These are phyloP conservation scores for Talaromyces sp. DNA, from an alignment of 2,329 filamentous ascomycete species.

Conservation along the genomic window DNA sequence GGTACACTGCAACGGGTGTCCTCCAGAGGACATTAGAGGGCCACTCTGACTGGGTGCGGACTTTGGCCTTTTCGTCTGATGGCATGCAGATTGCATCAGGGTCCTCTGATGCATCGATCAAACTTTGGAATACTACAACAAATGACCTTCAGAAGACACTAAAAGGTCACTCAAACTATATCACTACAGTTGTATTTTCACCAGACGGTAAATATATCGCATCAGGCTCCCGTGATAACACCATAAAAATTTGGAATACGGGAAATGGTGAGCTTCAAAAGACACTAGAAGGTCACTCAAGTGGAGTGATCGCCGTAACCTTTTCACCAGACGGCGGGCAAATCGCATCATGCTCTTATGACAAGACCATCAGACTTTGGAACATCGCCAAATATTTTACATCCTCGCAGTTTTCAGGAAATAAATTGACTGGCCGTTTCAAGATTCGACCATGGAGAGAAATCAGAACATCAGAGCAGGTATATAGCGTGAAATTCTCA, in stretches of 20 bases:
- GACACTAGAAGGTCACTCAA: neutral
- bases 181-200: neutral
- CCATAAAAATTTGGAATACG: conserved; percentile 9
- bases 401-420: neutral
- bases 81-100: neutral
- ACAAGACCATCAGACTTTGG: neutral
- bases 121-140: neutral
- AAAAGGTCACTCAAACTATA: neutral
- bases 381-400: neutral
- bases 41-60: no score
- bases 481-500: neutral
- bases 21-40: no score
- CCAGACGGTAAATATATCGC: neutral
- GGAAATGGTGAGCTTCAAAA: conserved; percentile 2
- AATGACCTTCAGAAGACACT: neutral
- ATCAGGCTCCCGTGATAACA: neutral
- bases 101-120: neutral
- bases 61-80: neutral
- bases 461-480: neutral
- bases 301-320: neutral
- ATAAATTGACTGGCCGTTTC: neutral
- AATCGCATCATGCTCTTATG: no score
- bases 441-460: conserved; percentile 2
- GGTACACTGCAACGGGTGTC: no score
- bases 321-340: neutral